Evolutionary conservation across 2,329 filamentous ascomycete genomes (phyloP).

Genomic region (Colletotrichum truncatum): DNA sequence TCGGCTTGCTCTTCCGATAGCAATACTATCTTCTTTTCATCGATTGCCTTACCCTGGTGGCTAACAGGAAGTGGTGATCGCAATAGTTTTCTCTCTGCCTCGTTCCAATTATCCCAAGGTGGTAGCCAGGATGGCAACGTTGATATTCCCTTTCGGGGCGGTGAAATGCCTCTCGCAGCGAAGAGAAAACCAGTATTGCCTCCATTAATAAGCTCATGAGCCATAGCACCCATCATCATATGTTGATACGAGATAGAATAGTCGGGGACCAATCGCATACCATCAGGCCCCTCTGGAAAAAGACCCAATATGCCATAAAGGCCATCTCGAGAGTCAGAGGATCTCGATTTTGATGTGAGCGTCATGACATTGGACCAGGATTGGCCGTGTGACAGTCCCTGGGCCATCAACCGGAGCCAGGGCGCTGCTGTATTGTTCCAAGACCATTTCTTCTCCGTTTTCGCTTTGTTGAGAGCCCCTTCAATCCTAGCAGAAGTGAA

Average conservation of each 20-base stretch:
- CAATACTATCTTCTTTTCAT: too few species aligned
- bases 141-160: not conserved
- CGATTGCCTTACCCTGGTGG: too few species aligned
- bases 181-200: not conserved
- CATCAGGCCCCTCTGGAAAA: not conserved
- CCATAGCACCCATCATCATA: not conserved
- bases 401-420: not conserved
- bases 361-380: not conserved
- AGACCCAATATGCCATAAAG: not conserved
- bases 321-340: not conserved
- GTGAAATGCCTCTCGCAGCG: not conserved
- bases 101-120: too few species aligned
- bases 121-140: not conserved
- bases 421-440: not conserved
- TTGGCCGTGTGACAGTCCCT: not conserved
- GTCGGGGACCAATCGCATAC: not conserved
- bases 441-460: too few species aligned
- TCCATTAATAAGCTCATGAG: not conserved
- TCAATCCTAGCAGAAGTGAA: too few species aligned
- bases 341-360: not conserved
- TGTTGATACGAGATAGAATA: not conserved
- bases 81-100: not conserved
- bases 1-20: too few species aligned
- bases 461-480: too few species aligned
- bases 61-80: too few species aligned